These are phyloP conservation scores for Bipolaris sorokiniana DNA, from an alignment of 2,329 filamentous ascomycete species.

Conservation along the genomic window DNA sequence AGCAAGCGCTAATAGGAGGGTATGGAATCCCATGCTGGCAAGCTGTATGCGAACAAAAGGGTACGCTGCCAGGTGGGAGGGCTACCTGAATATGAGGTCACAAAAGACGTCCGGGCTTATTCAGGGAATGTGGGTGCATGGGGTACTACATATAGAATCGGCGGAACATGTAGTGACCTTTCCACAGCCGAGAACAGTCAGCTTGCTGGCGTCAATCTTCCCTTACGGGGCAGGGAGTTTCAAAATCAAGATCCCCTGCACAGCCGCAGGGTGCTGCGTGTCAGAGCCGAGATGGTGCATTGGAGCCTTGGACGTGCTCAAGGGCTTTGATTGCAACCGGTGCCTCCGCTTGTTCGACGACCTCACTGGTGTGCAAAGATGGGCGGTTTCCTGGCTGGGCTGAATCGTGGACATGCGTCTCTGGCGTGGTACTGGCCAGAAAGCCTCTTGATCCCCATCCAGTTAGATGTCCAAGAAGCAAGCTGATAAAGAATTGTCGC, in stretches of 20 bases:
- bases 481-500: not conserved
- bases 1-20: conserved; percentile 33
- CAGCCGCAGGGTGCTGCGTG: conserved; percentile 25
- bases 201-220: conserved; percentile 20
- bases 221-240: conserved; percentile 25
- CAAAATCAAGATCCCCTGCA: conserved; percentile 30
- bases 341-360: conserved; percentile 18
- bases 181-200: conserved; percentile 21
- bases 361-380: conserved; percentile 20
- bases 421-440: conserved; percentile 11
- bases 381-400: conserved; percentile 11
- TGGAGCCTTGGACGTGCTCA: conserved; percentile 22
- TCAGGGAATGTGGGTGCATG: conserved; percentile 16
- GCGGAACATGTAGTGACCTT: conserved; percentile 23
- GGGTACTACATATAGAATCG: conserved; percentile 40
- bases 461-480: conserved; percentile 13
- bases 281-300: conserved; percentile 26
- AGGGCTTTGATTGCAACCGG: conserved; percentile 12
- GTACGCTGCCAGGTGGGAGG: conserved; percentile 11
- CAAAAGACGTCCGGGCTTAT: conserved; percentile 18
- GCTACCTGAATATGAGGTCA: conserved; percentile 13
- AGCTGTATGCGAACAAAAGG: conserved; percentile 7
- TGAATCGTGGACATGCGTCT: conserved; percentile 12
- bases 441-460: conserved; percentile 20
- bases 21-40: conserved; percentile 41